Conservation (phyloP, 1,139 yeast genomes). For the Magnusiomyces suaveolens region DNA sequence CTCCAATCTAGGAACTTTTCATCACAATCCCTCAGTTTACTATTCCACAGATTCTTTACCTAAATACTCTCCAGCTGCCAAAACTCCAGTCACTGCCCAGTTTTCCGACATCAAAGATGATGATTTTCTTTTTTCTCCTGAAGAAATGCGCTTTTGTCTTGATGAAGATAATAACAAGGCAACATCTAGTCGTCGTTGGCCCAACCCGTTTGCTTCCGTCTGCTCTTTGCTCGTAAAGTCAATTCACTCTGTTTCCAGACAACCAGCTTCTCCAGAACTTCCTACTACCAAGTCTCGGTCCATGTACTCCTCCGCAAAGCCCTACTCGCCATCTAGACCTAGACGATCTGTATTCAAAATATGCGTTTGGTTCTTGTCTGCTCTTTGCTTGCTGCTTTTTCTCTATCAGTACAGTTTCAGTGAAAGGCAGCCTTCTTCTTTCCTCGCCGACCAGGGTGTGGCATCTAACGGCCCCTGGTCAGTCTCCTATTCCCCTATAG, state of each 20-base stretch:
- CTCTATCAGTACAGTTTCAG: neutral
- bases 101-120: neutral
- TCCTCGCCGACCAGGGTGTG: neutral
- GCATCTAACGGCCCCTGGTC: constrained; percentile 38
- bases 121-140: neutral
- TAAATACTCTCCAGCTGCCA: neutral
- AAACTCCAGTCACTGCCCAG: neutral
- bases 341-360: neutral
- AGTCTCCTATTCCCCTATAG: constrained; percentile 77
- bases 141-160: neutral
- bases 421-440: neutral
- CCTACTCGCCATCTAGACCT: neutral
- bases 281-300: neutral
- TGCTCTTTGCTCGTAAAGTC: neutral
- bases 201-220: too few species aligned
- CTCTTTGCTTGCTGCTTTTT: neutral
- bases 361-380: neutral
- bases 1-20: neutral
- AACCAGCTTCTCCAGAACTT: neutral
- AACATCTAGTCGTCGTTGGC: too few species aligned
- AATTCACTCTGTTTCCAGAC: neutral
- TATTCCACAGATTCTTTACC: neutral
- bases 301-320: neutral
- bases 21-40: neutral
- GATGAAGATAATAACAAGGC: neutral